Conservation (phyloP, 2,329 filamentous ascomycete genomes). For the Pseudopithomyces chartarum region DNA sequence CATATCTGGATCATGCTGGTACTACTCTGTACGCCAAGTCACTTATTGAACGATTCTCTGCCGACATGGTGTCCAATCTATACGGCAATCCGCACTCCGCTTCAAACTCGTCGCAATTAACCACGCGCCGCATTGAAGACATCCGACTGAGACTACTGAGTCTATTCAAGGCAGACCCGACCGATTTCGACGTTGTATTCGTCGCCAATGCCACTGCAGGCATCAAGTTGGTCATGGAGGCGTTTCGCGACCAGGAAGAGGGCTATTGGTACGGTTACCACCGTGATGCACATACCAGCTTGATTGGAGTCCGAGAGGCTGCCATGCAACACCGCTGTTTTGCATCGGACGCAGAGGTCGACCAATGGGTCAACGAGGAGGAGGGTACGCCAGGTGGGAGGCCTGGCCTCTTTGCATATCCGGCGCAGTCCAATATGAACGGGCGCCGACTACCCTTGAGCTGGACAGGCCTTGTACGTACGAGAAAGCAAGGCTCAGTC, state of each 20-base stretch:
- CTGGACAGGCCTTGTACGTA: slow-evolving; percentile 63
- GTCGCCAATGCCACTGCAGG: slow-evolving; percentile 91
- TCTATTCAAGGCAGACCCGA: slow-evolving; percentile 82
- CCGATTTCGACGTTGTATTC: slow-evolving; percentile 85
- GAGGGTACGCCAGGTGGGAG: slow-evolving; percentile 20
- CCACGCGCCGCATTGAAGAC: slow-evolving; percentile 76
- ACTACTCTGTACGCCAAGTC: slow-evolving; percentile 83
- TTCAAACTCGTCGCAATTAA: slow-evolving; percentile 78
- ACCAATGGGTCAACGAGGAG: slow-evolving; percentile 64
- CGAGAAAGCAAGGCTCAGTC: slow-evolving; percentile 44
- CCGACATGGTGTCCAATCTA: slow-evolving; percentile 77
- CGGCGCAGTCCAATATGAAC: slow-evolving; percentile 92
- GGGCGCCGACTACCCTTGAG: slow-evolving; percentile 73
- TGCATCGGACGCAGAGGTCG: slow-evolving; percentile 64
- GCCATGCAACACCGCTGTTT: slow-evolving; percentile 71
- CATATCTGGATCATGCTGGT: slow-evolving; percentile 95
- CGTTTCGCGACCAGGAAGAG: slow-evolving; percentile 68
- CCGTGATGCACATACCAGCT: slow-evolving; percentile 80
- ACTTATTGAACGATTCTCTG: slow-evolving; percentile 76
- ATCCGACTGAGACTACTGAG: slow-evolving; percentile 70
- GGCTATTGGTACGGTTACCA: slow-evolving; percentile 88
- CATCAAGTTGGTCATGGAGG: slow-evolving; percentile 84
- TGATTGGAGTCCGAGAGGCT: slow-evolving; percentile 78
- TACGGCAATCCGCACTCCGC: slow-evolving; percentile 93
- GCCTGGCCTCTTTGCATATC: slow-evolving; percentile 73